Percentiles rank a stretch among this genome's conserved stretches.
These are phyloP conservation scores for maize (Zea mays) DNA, from an alignment of 176 grass and related monocot genomes.

Conservation along the genomic window DNA sequence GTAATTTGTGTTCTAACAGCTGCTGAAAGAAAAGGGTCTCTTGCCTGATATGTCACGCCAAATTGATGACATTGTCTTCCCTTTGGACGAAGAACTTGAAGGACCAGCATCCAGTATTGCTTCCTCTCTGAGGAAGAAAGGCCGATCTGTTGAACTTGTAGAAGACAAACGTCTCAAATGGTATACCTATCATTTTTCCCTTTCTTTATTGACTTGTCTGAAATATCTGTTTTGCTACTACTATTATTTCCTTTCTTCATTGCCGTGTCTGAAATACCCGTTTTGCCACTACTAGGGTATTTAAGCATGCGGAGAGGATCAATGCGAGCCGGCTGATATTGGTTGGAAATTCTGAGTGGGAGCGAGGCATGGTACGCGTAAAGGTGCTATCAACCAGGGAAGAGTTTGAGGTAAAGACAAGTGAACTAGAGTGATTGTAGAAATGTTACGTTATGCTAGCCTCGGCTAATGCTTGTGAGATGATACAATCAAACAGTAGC, in stretches of 20 bases:
- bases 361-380: constrained; percentile 76
- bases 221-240: constrained; percentile 14
- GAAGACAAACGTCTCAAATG: constrained; percentile 89
- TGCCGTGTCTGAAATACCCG: constrained; percentile 8
- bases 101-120: constrained; percentile 60
- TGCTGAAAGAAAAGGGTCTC: constrained; percentile 78
- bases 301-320: constrained; percentile 88
- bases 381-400: constrained; percentile 89
- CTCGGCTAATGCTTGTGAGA: not conserved
- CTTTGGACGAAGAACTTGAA: constrained; percentile 73
- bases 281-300: constrained; percentile 59
- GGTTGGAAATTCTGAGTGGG: constrained; percentile 89
- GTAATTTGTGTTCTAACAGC: constrained; percentile 45
- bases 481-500: not conserved
- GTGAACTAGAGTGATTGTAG: constrained; percentile 53
- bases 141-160: constrained; percentile 70
- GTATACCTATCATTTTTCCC: constrained; percentile 31
- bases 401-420: constrained; percentile 79
- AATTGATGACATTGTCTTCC: constrained; percentile 79
- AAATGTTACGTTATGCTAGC: not conserved
- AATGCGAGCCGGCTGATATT: constrained; percentile 82
- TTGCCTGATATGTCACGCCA: constrained; percentile 63
- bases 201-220: not conserved
- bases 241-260: not conserved
- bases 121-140: constrained; percentile 66